Evolutionary conservation across 164 flowering plant species (phyloP).

Genomic region (Umbilicus rupestris): DNA sequence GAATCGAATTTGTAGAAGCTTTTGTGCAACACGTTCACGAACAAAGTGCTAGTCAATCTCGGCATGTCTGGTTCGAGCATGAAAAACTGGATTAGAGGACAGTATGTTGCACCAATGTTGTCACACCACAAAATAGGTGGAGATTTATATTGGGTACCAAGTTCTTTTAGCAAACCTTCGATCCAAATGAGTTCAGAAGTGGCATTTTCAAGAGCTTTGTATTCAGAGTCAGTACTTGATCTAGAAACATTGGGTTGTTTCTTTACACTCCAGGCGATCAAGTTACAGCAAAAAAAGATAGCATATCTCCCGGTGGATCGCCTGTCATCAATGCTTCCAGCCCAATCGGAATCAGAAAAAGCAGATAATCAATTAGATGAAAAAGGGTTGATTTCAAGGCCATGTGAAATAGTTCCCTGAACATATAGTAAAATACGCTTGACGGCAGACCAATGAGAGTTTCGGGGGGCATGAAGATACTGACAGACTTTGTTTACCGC

Average conservation of each 20-base stretch:
- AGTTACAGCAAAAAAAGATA: background rate
- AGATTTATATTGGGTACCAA: background rate
- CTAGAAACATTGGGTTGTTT: background rate
- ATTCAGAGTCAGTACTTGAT: background rate
- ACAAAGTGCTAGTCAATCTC: slow-evolving; percentile 1
- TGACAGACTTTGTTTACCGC: background rate
- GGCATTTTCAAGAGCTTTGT: background rate
- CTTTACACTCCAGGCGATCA: background rate
- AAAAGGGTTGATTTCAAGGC: background rate
- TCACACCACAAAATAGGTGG: background rate
- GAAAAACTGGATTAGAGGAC: background rate
- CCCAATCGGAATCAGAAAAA: background rate
- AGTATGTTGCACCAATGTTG: background rate
- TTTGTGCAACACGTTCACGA: background rate
- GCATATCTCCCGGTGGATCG: background rate
- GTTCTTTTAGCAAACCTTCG: background rate
- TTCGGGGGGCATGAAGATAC: background rate
- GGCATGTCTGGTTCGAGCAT: background rate
- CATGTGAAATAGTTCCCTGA: background rate
- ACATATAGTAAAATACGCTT: slow-evolving; percentile 2
- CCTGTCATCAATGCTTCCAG: background rate
- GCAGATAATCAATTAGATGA: background rate
- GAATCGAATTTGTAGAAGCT: background rate
- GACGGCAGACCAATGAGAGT: background rate
- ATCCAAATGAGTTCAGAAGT: background rate